These are phyloP conservation scores for Yamadazyma atlantica DNA, from an alignment of 1,139 yeast genomes.

Conservation along the genomic window DNA sequence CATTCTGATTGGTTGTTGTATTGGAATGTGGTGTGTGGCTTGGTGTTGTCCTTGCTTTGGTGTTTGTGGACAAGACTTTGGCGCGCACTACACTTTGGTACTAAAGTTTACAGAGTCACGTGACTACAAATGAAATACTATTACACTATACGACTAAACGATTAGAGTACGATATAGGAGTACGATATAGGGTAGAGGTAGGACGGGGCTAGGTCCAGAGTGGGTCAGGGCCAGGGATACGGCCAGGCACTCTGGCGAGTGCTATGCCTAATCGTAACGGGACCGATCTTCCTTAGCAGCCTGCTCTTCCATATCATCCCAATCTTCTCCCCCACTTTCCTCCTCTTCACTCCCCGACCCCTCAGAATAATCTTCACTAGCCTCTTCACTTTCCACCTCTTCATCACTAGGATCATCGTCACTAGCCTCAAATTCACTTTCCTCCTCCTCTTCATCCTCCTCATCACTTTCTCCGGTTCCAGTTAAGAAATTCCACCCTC, in stretches of 20 bases:
- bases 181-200: too few species aligned
- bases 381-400: constrained; percentile 60
- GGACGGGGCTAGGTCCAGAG: too few species aligned
- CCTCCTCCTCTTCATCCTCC: constrained; percentile 61
- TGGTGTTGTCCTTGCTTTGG: too few species aligned
- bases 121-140: too few species aligned
- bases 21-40: constrained; percentile 1
- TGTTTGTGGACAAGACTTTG: too few species aligned
- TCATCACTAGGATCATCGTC: constrained; percentile 77
- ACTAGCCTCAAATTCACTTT: constrained; percentile 58
- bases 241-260: too few species aligned
- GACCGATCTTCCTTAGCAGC: constrained; percentile 54
- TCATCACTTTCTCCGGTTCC: constrained; percentile 66
- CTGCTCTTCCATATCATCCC: constrained; percentile 72
- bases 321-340: constrained; percentile 53
- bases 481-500: constrained; percentile 94
- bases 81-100: too few species aligned
- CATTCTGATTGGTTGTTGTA: too few species aligned
- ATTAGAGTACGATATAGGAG: too few species aligned
- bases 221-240: too few species aligned
- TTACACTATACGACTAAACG: too few species aligned
- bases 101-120: too few species aligned
- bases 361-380: constrained; percentile 51
- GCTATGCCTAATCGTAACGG: constrained; percentile 24
- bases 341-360: constrained; percentile 62